These are phyloP conservation scores for Marchantia polymorpha DNA, from an alignment of 225 moss, liverwort and hornwort genomes.

Conservation along the genomic window DNA sequence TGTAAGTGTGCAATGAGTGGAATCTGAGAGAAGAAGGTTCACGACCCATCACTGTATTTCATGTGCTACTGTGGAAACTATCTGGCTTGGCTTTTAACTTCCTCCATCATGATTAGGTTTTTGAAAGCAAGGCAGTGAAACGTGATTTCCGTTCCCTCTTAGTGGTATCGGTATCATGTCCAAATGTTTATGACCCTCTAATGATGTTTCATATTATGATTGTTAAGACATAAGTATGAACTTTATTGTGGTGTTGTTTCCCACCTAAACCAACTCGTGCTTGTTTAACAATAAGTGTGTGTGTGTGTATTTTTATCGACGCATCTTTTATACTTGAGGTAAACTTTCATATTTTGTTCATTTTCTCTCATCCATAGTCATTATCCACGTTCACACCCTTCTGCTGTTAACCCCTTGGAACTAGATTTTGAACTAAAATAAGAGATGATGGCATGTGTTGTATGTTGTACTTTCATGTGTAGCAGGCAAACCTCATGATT, in stretches of 20 bases:
- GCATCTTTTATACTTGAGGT: no score
- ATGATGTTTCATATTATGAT: background rate
- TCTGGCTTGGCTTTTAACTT: constrained; percentile 5
- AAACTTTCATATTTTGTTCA: no score
- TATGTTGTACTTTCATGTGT: no score
- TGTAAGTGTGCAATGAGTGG: background rate
- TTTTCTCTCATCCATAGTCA: no score
- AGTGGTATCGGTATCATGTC: background rate
- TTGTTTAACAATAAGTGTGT: background rate
- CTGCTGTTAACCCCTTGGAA: no score
- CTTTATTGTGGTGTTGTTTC: background rate
- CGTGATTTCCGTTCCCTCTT: background rate
- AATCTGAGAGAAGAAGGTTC: background rate
- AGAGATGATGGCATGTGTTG: no score
- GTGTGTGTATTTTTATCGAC: no score
- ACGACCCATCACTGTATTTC: background rate
- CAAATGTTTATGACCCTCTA: background rate
- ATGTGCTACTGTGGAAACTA: background rate
- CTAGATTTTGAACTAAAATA: no score
- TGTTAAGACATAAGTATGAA: background rate
- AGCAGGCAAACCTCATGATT: no score
- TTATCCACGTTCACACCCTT: no score
- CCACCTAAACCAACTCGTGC: background rate
- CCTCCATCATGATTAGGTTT: background rate
- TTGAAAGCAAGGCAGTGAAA: background rate